A percentile compares a stretch with the other conserved stretches of the same genome.
These are phyloP conservation scores for Cicer chorassanicum DNA, from an alignment of 306 rosid species.

Conservation along the genomic window DNA sequence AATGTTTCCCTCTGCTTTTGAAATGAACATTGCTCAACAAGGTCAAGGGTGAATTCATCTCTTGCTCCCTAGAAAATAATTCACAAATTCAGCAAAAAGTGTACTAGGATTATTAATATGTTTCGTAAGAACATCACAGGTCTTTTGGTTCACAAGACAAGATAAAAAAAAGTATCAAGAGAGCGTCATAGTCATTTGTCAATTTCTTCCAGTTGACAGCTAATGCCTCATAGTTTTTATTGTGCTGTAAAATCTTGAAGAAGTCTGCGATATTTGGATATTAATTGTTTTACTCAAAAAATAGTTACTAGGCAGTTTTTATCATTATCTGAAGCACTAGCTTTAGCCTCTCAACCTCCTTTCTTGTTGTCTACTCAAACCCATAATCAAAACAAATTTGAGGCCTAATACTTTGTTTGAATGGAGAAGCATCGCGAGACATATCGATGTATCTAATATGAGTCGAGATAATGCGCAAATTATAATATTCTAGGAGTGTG, in stretches of 20 bases:
- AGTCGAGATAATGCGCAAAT: slow-evolving; percentile 23
- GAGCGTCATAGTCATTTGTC: slow-evolving; percentile 9
- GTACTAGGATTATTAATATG: slow-evolving; percentile 17
- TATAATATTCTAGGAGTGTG: slow-evolving; percentile 28
- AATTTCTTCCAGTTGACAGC: slow-evolving; percentile 32
- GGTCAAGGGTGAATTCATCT: slow-evolving; percentile 95
- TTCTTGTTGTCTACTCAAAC: slow-evolving; percentile 27
- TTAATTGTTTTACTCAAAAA: background rate
- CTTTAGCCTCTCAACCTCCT: slow-evolving; percentile 22
- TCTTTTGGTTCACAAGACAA: slow-evolving; percentile 14
- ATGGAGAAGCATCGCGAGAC: slow-evolving; percentile 8
- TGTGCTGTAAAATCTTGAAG: slow-evolving; percentile 13
- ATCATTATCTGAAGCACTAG: background rate
- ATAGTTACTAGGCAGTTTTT: background rate
- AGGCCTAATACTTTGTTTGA: slow-evolving; percentile 18
- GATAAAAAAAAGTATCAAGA: background rate
- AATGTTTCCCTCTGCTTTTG: slow-evolving; percentile 71
- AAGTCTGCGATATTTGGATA: slow-evolving; percentile 24
- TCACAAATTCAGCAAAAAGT: slow-evolving; percentile 36
- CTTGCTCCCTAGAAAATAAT: slow-evolving; percentile 66
- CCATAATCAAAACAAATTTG: slow-evolving; percentile 18
- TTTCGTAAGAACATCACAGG: slow-evolving; percentile 3
- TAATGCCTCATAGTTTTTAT: slow-evolving; percentile 26
- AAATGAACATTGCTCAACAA: slow-evolving; percentile 91
- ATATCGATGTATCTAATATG: slow-evolving; percentile 7